phyloP scores from a whole-genome alignment of 2,329 filamentous ascomycete genomes.

The Fusarium sp. region DNA sequence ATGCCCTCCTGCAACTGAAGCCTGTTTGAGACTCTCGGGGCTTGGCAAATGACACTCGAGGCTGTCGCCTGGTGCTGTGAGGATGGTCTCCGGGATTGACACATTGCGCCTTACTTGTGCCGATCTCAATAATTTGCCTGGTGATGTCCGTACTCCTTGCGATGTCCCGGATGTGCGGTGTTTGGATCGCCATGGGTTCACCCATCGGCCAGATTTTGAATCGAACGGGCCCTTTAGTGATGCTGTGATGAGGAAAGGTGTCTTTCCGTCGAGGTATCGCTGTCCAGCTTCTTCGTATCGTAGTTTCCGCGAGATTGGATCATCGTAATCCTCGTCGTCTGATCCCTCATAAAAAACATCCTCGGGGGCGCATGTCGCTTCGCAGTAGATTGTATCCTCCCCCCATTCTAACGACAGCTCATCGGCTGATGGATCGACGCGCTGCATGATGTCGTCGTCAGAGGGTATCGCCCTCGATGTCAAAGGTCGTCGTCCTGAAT shows the following conservation, averaged over 20 bases:
- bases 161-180: conserved; percentile 29
- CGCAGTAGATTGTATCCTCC: conserved; percentile 57
- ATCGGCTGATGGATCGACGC: conserved; percentile 14
- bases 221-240: conserved; percentile 71
- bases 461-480: conserved; percentile 23
- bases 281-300: conserved; percentile 70
- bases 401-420: conserved; percentile 36
- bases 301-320: conserved; percentile 56
- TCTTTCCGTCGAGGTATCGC: conserved; percentile 66
- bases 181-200: conserved; percentile 50
- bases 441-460: conserved; percentile 26
- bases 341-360: conserved; percentile 67
- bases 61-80: conserved; percentile 20
- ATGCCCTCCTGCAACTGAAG: conserved; percentile 40
- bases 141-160: conserved; percentile 25
- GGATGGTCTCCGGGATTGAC: conserved; percentile 30
- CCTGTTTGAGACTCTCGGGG: conserved; percentile 53
- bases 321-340: conserved; percentile 65
- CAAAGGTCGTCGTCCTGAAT: conserved; percentile 3
- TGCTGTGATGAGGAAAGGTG: conserved; percentile 69
- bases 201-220: conserved; percentile 40
- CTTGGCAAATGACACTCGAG: conserved; percentile 56
- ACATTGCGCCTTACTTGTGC: conserved; percentile 20
- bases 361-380: conserved; percentile 52
- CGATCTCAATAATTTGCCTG: conserved; percentile 25